Evolutionary conservation across 495 filamentous ascomycete genomes (phyloP), one percentile per base, ranked within the genome.

Genomic region (Penicillium canariense): DNA sequence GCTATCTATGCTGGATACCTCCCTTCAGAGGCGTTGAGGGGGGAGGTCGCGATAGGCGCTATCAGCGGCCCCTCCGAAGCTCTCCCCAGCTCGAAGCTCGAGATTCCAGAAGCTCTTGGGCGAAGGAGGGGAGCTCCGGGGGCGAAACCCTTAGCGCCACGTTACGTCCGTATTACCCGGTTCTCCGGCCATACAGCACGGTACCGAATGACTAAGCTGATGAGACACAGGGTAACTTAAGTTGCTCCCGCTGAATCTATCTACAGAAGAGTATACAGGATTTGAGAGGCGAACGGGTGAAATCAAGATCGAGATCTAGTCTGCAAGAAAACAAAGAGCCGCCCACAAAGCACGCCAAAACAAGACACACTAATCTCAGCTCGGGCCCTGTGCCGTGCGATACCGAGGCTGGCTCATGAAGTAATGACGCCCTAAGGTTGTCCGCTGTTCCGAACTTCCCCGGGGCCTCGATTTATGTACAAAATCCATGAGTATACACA

Each of bases 31-130:
- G 30, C 17, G 38, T n/a, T 34, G 36, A 31, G 15, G 11, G 35
- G 55, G 32, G 27, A 27, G 25, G 50, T 49, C 36, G 27, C 51
- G 54, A 63, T 63, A 63, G 54, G 56, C 54, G 58, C 62, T 67
- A 67, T 67, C 65, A 65, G 65, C 62, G 65, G 65, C 62, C 59
- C 65, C 64, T 67, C 64, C 54, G 43, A 65, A 66, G 65, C 62
- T 65, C 62, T 59, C 59, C 62, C 53, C 56, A 68, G 64, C 64
- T 67, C 59, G 17, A 45, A 58, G 50, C 48, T 59, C 18, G 36
- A 56, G 40, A 61, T 67, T 66, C 60, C 55, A 59, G 64, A 67
- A 67, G 64, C 61, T 63, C 36, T 18, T 10, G 32, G 28, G 40
- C 31, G 50, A 54, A 63, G 64, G 64, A 67, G 64, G 61, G 55